Evolutionary conservation across 805 yeast species (phyloP), one percentile per base, ranked within the genome.

Genomic region (Ogataea methylovora): DNA sequence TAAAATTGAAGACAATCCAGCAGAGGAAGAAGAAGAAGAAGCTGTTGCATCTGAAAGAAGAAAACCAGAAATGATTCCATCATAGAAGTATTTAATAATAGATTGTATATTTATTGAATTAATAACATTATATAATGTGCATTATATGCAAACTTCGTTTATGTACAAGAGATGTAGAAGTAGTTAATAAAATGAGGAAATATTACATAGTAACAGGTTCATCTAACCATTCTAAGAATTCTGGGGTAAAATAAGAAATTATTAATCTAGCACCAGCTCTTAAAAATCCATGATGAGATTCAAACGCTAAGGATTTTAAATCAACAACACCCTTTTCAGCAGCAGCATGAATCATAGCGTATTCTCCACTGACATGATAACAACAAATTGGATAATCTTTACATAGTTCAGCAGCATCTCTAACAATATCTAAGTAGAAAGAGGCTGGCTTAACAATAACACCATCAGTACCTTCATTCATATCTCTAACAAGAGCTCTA

Each of bases 271-370:
- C 97, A 39, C 98, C 98, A 1, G 98, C 98, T 58, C 98, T 76
- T 41, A 90, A 69, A 51, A 84, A 80, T 1, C 98, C 97, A 42
- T 84, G 70, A 48, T 92, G 95, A 31, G 92, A 65, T 63, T 92
- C 98, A 49, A 83, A 84, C 0, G 87, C 75, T 69, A 77, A 60
- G 38, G 76, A 60, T 60, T 84, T 81, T 59, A 92, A 71, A 57
- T 90, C 97, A 40, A 81, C 84, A 40, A 88, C 72, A 25, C 94
- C 94, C 68, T 87, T 87, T 51, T 87, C 97, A 21, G 97, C 97
- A 34, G 96, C 97, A 7, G 98, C 98, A 54, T 88, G 95, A 43
- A 92, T 61, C 98, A 92, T 92, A 22, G 97, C 97, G 53, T 74
- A 92, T 61, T 92, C 98, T 27, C 98, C 98, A 55, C 90, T 78